Percentiles rank a stretch among this genome's conserved stretches.
These are phyloP conservation scores for Myxozyma vanderwaltii DNA, from an alignment of 805 yeast genomes.

Conservation along the genomic window DNA sequence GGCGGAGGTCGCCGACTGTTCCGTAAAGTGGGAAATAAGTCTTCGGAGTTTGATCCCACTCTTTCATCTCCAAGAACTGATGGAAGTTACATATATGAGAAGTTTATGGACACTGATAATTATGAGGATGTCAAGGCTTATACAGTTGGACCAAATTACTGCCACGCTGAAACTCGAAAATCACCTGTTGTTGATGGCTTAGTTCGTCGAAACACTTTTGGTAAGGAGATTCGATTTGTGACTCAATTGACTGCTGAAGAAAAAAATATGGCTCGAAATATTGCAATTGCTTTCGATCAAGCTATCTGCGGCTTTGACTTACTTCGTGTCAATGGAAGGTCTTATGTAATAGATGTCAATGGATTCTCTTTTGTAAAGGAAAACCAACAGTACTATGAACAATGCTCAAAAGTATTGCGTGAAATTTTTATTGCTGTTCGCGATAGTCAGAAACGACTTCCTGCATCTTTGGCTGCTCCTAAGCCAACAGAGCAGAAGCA, in stretches of 20 bases:
- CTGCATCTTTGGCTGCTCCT: constrained; percentile 39
- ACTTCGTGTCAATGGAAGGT: constrained; percentile 80
- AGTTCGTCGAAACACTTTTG: constrained; percentile 94
- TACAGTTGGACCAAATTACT: constrained; percentile 86
- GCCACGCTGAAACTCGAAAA: constrained; percentile 98
- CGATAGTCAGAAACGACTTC: constrained; percentile 47
- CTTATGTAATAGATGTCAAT: constrained; percentile 95
- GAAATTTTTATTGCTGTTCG: constrained; percentile 56
- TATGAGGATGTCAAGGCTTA: constrained; percentile 98
- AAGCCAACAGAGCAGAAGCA: constrained; percentile 57
- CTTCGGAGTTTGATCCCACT: constrained; percentile 90
- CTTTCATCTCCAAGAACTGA: constrained; percentile 74
- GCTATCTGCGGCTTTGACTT: constrained; percentile 97
- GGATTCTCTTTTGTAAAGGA: constrained; percentile 98
- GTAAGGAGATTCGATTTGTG: constrained; percentile 90
- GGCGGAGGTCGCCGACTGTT: constrained; percentile 97
- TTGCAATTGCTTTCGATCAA: constrained; percentile 78
- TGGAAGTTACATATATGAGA: constrained; percentile 90
- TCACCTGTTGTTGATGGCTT: constrained; percentile 99
- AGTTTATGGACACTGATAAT: constrained; percentile 96
- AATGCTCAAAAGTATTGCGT: constrained; percentile 75
- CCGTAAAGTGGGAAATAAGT: constrained; percentile 94
- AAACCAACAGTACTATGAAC: constrained; percentile 80
- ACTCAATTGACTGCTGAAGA: constrained; percentile 79
- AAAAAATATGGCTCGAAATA: constrained; percentile 74